Base-by-base conservation (phyloP, 2,329 filamentous ascomycete species). In the Penicillium sp. region DNA sequence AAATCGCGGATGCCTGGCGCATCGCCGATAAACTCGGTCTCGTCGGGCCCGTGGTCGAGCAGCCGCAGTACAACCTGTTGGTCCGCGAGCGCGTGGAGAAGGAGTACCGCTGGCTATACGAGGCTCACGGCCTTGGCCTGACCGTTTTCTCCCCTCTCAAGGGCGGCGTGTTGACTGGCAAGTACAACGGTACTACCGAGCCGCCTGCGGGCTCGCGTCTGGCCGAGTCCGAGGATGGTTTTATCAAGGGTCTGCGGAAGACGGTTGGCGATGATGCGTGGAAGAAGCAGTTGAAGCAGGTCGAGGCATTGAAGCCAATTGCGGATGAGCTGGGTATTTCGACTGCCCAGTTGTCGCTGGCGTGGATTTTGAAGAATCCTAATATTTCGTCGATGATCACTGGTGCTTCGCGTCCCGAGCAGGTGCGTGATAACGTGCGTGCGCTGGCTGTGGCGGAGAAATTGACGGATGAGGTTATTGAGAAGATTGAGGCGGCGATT, bases 41-140 rank as follows among this genome's bases (percentile, higher is more conserved):
- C 41, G 82, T 89, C 60, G 86, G 85, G 7, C 87, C 87, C 2
- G 67, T 88, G 35, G 84, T 88, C 75, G 87, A 89, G 74, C 87
- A 90, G 75, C 87, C 87, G 1, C 78, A 83, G 52, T 89, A 89
- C 77, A 89, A 87, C 76, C 82, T 89, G 75, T 79, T 89, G 14
- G 76, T 77, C 46, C 83, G 87, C 24, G 76, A 85, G 62, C 84
- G 84, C 68, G 85, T 89, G n/a, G 87, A 89, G 76, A 77, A 77
- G 52, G 86, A 89, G 67, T 89, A 82, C 70, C 77, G 79, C 49
- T 82, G 84, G 60, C 77, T 89, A 27, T 89, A 87, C 74, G 78
- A 83, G 43, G 81, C 87, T 60, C 77, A 82, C 56, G 84, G 85
- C 6, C 78, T 86, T 1, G 87, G 87, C 3, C 76, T 89, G 40